Base-by-base conservation (phyloP, 2,329 filamentous ascomycete species). In the Fusarium acutatum region DNA sequence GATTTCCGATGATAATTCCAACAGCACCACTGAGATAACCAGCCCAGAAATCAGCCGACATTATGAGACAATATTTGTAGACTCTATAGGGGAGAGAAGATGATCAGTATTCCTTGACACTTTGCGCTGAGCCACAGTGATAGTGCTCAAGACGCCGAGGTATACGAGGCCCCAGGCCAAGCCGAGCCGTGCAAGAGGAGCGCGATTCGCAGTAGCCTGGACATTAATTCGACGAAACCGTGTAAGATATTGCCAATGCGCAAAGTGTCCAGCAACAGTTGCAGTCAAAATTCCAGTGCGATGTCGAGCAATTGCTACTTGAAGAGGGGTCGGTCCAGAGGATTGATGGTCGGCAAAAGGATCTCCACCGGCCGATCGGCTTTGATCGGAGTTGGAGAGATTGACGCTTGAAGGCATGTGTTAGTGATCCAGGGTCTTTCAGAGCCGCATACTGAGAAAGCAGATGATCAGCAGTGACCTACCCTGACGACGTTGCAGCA, bases 1-100 rank as follows among this genome's bases (percentile, higher is more conserved):
- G 94, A 78, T 97, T 97, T 71, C 96, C 95, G 69, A 97, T 92
- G 53, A 97, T 84, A 77, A 98, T 98, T 50, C 94, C 94, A 54
- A 92, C 87, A 64, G 93, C 94, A 60, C 96, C 96, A 79, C 93
- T 96, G 69, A 96, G 84, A 82, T 97, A 98, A 78, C 95, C 95
- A 65, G 95, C 94, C 93, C 94, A 97, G 82, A 98, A 98, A 81
- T 97, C 95, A 75, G 94, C 90, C 57, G 93, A 94, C 93, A 96
- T 96, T 49, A n/a, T 60, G 60, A 30, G 26, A 20, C 56, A 65
- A 40, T 47, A 7, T 32, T 50, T 67, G 44, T 71, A 32, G 64
- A 64, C 32, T 69, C 54, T 30, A 50, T 28, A 49, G 40, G 47
- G n/a, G 32, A 44, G 17, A 70, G 60, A 37, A 71, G 50, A 60